Evolutionary conservation across 2,329 filamentous ascomycete species (phyloP).

Genomic region (Chalaropsis ovoidea): DNA sequence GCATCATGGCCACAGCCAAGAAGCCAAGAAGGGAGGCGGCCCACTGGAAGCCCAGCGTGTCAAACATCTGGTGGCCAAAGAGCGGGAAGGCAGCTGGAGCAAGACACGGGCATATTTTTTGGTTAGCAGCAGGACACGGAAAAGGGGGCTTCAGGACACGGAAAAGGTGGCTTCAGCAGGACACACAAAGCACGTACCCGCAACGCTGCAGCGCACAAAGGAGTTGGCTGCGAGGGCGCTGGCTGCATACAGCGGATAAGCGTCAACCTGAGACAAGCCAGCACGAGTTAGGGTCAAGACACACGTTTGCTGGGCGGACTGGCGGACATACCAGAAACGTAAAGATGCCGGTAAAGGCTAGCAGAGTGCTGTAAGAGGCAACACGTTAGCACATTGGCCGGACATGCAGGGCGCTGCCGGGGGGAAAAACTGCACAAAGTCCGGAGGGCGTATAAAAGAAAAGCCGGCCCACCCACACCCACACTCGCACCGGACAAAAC

Average conservation of each 20-base stretch:
- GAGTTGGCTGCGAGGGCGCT: constrained; percentile 75
- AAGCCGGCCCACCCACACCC: neutral
- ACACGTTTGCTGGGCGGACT: neutral
- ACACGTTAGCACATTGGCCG: constrained; percentile 3
- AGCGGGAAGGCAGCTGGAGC: constrained; percentile 59
- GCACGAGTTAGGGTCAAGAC: constrained; percentile 21
- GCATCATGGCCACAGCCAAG: constrained; percentile 50
- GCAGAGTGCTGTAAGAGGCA: constrained; percentile 49
- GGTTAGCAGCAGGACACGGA: constrained; percentile 1
- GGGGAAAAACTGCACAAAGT: constrained; percentile 12
- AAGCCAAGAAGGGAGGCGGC: constrained; percentile 53
- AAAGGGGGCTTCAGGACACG: too few species aligned
- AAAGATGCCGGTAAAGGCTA: constrained; percentile 76
- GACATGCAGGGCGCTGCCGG: neutral
- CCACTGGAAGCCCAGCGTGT: constrained; percentile 60
- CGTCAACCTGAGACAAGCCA: constrained; percentile 47
- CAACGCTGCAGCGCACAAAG: constrained; percentile 68
- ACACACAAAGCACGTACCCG: constrained; percentile 38
- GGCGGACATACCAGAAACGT: constrained; percentile 61
- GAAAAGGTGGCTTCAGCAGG: too few species aligned
- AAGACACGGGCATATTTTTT: neutral
- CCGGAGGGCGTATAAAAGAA: constrained; percentile 2
- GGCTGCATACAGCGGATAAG: constrained; percentile 65
- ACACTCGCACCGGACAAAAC: constrained; percentile 30
- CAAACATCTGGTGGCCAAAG: constrained; percentile 65